Conservation (phyloP, 2,329 filamentous ascomycete species). For the Fonsecaea erecta region DNA sequence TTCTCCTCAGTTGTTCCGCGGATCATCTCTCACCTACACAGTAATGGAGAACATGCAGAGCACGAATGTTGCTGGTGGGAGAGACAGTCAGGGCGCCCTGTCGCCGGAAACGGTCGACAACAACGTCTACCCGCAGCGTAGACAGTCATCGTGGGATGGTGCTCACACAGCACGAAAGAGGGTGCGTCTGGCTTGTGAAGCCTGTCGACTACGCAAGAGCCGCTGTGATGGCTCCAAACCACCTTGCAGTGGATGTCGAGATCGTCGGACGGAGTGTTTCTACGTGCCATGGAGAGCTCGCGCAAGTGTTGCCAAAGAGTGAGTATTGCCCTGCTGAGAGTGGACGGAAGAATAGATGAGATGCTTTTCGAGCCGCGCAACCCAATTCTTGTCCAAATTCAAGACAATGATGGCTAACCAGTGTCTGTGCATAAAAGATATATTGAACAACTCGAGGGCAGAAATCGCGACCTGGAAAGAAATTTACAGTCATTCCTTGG, state of each 20-base stretch:
- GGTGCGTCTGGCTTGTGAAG: background rate
- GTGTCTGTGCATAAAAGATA: background rate
- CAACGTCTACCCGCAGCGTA: background rate
- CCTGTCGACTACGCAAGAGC: background rate
- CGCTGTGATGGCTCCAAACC: background rate
- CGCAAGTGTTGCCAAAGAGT: background rate
- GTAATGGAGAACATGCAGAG: background rate
- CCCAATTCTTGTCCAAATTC: background rate
- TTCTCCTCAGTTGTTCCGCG: background rate
- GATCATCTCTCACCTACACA: background rate
- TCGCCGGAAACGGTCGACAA: background rate
- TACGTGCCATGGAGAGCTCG: background rate
- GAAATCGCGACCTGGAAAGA: background rate
- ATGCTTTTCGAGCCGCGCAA: background rate
- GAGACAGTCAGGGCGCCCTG: background rate
- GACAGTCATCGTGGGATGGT: background rate
- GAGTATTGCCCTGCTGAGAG: background rate
- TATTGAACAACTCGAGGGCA: background rate
- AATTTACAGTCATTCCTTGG: background rate
- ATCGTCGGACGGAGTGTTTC: background rate
- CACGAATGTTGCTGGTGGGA: background rate
- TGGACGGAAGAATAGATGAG: background rate
- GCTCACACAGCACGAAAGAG: background rate
- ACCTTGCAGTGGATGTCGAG: background rate
- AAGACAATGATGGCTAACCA: background rate